phyloP scores from a whole-genome alignment of 768 basidiomycete genomes.

The Calocybe cyanea region DNA sequence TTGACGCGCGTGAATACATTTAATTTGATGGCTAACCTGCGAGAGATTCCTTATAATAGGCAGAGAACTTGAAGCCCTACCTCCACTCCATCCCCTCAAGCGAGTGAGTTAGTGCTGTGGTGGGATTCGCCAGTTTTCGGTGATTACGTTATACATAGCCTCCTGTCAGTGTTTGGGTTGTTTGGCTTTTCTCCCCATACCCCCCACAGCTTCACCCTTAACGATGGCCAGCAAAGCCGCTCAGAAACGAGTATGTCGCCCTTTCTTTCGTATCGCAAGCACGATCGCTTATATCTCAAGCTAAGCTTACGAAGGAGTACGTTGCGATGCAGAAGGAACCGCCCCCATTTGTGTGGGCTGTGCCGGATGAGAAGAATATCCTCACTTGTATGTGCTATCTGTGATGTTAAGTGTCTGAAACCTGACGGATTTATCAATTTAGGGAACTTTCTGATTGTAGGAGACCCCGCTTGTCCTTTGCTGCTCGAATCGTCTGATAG shows the following conservation, averaged over 20 bases:
- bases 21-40: slow-evolving; percentile 1
- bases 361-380: slow-evolving; percentile 97
- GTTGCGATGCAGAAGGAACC: slow-evolving; percentile 89
- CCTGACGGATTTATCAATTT: slow-evolving; percentile 8
- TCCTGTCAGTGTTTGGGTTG: slow-evolving; percentile 12
- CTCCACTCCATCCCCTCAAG: too few species aligned
- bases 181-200: slow-evolving; percentile 14
- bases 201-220: slow-evolving; percentile 8
- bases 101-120: too few species aligned
- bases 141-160: slow-evolving; percentile 15
- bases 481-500: slow-evolving; percentile 12
- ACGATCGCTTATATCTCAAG: slow-evolving; percentile 3
- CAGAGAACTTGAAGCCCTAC: too few species aligned
- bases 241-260: slow-evolving; percentile 65
- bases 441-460: slow-evolving; percentile 96
- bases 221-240: slow-evolving; percentile 84
- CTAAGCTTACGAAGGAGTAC: slow-evolving; percentile 82
- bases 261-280: neutral
- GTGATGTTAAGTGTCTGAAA: neutral
- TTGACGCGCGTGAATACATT: neutral
- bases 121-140: neutral
- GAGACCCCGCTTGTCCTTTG: slow-evolving; percentile 20
- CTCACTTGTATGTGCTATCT: slow-evolving; percentile 69
- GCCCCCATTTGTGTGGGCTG: slow-evolving; percentile 94
- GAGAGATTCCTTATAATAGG: neutral